Percentiles rank a stretch among this genome's conserved stretches.
phyloP scores from a whole-genome alignment of 345 rosid species.

The Iberis pinnata region DNA sequence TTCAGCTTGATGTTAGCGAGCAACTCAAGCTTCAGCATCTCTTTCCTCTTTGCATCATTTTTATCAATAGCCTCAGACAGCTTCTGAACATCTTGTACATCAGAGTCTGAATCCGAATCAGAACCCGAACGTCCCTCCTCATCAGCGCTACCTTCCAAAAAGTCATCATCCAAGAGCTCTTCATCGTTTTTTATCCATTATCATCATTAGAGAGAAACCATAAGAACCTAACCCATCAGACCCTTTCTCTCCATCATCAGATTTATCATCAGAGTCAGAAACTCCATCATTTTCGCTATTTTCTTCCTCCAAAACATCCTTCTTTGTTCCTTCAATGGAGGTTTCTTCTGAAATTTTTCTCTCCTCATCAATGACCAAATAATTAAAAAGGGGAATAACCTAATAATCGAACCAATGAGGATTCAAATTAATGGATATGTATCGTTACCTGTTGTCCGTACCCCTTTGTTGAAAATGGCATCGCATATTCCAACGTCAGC shows the following conservation, averaged over 20 bases:
- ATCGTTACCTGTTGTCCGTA: too few species aligned
- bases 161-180: slow-evolving; percentile 24
- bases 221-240: slow-evolving; percentile 12
- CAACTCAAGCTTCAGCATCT: slow-evolving; percentile 57
- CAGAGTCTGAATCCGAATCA: slow-evolving; percentile 48
- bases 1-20: slow-evolving; percentile 43
- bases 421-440: too few species aligned
- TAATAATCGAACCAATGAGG: too few species aligned
- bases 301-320: too few species aligned
- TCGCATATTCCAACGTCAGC: too few species aligned
- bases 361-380: too few species aligned
- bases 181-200: slow-evolving; percentile 24
- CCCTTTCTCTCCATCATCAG: slow-evolving; percentile 26
- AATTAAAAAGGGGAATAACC: too few species aligned
- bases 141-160: slow-evolving; percentile 28
- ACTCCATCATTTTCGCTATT: too few species aligned
- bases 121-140: slow-evolving; percentile 37
- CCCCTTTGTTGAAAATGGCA: too few species aligned
- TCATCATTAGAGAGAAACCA: slow-evolving; percentile 29
- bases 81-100: slow-evolving; percentile 46
- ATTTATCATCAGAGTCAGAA: too few species aligned
- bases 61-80: slow-evolving; percentile 48
- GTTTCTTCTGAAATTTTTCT: too few species aligned
- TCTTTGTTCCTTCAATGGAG: too few species aligned
- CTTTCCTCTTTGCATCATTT: slow-evolving; percentile 33